Conservation (phyloP, 345 rosid genomes). For the Erodium maritimum region DNA sequence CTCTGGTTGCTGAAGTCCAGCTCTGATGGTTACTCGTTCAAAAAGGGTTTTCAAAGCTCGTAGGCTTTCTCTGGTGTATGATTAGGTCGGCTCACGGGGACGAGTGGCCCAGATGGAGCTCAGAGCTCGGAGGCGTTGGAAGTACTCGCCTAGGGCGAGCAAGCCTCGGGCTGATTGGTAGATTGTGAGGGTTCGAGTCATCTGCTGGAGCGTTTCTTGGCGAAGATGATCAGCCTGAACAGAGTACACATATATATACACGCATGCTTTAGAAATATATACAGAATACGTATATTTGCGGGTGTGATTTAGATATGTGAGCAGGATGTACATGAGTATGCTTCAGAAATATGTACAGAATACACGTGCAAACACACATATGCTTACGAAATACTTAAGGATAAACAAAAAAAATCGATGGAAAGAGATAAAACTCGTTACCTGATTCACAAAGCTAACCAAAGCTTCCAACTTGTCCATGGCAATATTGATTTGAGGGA, state of each 20-base stretch:
- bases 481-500: conserved; percentile 25
- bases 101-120: conserved; percentile 58
- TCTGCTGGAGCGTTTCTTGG: conserved; percentile 68
- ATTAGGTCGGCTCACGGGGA: conserved; percentile 29
- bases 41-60: conserved; percentile 1
- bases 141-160: conserved; percentile 76
- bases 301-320: too few relatives aligned
- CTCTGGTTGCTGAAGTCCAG: conserved; percentile 12
- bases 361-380: too few relatives aligned
- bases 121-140: conserved; percentile 56
- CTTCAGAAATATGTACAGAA: too few relatives aligned
- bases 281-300: too few relatives aligned
- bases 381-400: too few relatives aligned
- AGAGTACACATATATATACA: too few relatives aligned
- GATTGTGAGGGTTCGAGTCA: conserved; percentile 55
- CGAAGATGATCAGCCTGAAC: conserved; percentile 97
- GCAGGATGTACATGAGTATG: too few relatives aligned
- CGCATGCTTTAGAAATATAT: too few relatives aligned
- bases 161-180: conserved; percentile 75
- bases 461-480: conserved; percentile 64
- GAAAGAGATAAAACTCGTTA: conserved; percentile 9
- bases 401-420: not conserved
- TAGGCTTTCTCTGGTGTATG: not conserved
- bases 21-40: not conserved
- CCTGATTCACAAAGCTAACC: conserved; percentile 84